phyloP scores from a whole-genome alignment of 208 protist genomes.

The Leishmania lainsoni region DNA sequence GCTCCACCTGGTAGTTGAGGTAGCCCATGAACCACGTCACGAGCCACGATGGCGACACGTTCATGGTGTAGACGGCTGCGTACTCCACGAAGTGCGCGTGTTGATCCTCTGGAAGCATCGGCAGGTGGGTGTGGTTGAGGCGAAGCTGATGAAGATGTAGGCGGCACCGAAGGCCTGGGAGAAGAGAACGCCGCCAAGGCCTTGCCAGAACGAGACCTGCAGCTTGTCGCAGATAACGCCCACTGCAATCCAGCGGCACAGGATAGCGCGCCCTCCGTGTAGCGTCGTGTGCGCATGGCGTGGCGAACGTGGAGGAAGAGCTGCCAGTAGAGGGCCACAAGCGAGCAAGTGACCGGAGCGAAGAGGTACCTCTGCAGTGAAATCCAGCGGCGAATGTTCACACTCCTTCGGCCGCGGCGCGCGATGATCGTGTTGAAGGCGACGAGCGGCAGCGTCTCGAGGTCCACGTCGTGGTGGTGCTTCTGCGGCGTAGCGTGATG shows the following conservation, averaged over 20 bases:
- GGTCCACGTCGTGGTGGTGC: constrained; percentile 69
- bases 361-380: constrained; percentile 73
- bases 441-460: constrained; percentile 81
- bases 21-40: constrained; percentile 80
- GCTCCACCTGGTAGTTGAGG: constrained; percentile 88
- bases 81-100: constrained; percentile 79
- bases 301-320: constrained; percentile 75
- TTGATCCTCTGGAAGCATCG: constrained; percentile 45
- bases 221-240: constrained; percentile 42
- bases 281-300: constrained; percentile 58
- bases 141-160: constrained; percentile 84
- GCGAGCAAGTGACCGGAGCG: constrained; percentile 60
- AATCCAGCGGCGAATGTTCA: constrained; percentile 61
- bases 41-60: constrained; percentile 55
- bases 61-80: constrained; percentile 68
- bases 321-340: constrained; percentile 82
- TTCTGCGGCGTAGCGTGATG: constrained; percentile 82
- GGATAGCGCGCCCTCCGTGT: constrained; percentile 53
- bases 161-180: constrained; percentile 57
- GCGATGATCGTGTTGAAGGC: constrained; percentile 77
- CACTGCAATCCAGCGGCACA: constrained; percentile 49
- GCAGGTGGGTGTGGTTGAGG: constrained; percentile 83
- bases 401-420: constrained; percentile 30
- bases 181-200: constrained; percentile 53
- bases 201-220: constrained; percentile 42